Base-by-base conservation (phyloP, 345 rosid species). In the Arabis hirsuta region DNA sequence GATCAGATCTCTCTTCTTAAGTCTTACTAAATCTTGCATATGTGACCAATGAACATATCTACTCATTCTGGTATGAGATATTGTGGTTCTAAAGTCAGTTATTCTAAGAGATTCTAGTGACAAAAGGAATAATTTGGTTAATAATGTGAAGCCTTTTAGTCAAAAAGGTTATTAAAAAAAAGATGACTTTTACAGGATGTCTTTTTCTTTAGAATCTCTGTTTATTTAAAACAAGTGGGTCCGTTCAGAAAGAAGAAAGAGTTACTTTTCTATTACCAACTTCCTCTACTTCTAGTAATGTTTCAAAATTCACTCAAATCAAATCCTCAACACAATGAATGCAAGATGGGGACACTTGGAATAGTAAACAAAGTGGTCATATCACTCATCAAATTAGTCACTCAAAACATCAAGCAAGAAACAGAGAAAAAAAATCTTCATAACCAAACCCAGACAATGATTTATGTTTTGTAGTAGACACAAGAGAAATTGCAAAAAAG, bases 221-320 rank as follows among this genome's bases (percentile, higher is more conserved):
- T 55, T 55, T 13, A 61, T 16, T 22, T 54, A 45, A 54, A 38
- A 54, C 55, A 67, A 74, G 68, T 67, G 78, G 79, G 79, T 68
- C 74, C 69, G 10, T 61, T 52, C 5, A 39, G 12, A 61, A 62
- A 54, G 46, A 62, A 68, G 42, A 54, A 62, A 55, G 42, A 26
- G 39, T 56, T 62, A 43, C 4, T 64, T 60, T 60, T 53, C 22
- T 20, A 13, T 14, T 3, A 36, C 24, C 65, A 75, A 45, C 36
- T n/a, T n/a, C 34, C 41, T 53, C 43, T 74, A 67, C 44, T 36
- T 74, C 4, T 11, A 41, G 43, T 38, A 36, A 14, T 5, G 4
- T 41, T 22, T 27, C 62, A 45, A 38, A 61, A 27, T 26, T 12
- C 36, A 34, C 34, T 74, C 38, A 44, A 27, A 61, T 46, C 44